Base-by-base conservation (phyloP, 1,284 basidiomycete genomes). In the Pseudozyma flocculosa region DNA sequence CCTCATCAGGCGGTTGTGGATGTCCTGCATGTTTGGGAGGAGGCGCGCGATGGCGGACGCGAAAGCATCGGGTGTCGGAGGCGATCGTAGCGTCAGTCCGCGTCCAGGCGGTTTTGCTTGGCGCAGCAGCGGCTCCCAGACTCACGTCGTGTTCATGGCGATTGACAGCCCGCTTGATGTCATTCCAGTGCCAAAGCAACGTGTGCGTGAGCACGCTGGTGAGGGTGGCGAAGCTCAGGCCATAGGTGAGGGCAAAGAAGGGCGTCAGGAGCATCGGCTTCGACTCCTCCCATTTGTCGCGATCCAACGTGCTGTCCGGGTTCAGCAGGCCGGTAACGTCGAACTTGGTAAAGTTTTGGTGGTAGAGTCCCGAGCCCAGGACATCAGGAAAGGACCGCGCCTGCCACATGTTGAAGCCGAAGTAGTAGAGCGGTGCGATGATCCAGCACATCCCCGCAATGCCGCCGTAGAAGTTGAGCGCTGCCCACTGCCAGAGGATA, bases 141-240 rank as follows among this genome's bases (percentile, higher is more conserved):
- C 54, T 48, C 14, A 42, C 67, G 32, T 75, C 72, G 41, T 73
- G 66, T 18, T 68, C 52, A 4, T 76, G 69, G 41, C 77, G 78
- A 18, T 64, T 72, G 7, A 81, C 53, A 0, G 82, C 82, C 24
- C 76, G 64, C 43, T 74, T 75, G 56, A 83, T 81, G 60, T 83
- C 82, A 11, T 78, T 69, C 30, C 81, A 69, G 57, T 83, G 81
- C 81, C 82, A 83, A 2, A 83, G 73, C 62, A 78, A 76, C 17
- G 83, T 82, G 54, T 83, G 81, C 3, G 79, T 79, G 38, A 82
- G 68, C 7, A 82, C 80, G 44, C 80, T 80, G 0, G 81, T 80
- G 17, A 83, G 66, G 0, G 81, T 79, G 1, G 82, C 81, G 58
- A 83, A 83, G 17, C 78, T 77, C 14, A 82, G 61, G 1, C 78